Evolutionary conservation across 2,329 filamentous ascomycete species (phyloP).

Genomic region (Phaeosphaeria sp.): DNA sequence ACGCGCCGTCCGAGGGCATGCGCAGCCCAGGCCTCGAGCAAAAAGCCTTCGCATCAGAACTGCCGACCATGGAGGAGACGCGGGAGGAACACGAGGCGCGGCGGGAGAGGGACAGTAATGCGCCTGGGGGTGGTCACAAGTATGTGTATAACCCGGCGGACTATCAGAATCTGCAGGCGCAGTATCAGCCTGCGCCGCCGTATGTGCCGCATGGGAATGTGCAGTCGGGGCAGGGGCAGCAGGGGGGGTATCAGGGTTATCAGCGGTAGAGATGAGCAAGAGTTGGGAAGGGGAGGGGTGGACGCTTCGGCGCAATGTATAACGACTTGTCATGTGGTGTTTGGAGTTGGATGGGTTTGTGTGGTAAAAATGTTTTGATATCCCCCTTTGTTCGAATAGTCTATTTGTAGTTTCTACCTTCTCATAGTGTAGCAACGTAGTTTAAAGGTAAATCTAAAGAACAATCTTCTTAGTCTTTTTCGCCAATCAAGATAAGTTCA

Average conservation of each 20-base stretch:
- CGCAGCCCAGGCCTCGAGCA: conserved; percentile 44
- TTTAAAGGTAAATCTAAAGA: too few species aligned
- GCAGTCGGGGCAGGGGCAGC: too few species aligned
- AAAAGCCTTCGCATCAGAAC: conserved; percentile 41
- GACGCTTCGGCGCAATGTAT: background rate
- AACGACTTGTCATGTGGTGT: background rate
- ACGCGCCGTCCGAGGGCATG: conserved; percentile 42
- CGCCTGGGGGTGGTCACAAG: conserved; percentile 22
- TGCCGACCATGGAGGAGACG: conserved; percentile 47
- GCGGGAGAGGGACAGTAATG: conserved; percentile 24
- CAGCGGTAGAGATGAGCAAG: background rate
- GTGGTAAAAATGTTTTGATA: background rate
- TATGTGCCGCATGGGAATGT: conserved; percentile 13
- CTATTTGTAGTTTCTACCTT: too few species aligned
- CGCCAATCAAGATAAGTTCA: too few species aligned
- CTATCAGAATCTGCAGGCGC: conserved; percentile 28
- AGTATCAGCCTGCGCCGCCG: conserved; percentile 12
- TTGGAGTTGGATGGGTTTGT: background rate
- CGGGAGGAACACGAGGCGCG: conserved; percentile 39
- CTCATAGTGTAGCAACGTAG: background rate
- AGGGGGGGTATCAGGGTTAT: conserved; percentile 1
- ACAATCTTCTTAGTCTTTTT: too few species aligned
- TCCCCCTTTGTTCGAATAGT: background rate
- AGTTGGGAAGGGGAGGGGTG: background rate
- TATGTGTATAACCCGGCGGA: conserved; percentile 47